These are phyloP conservation scores for Colletotrichum higginsianum DNA, from an alignment of 2,329 filamentous ascomycete species.

Conservation along the genomic window DNA sequence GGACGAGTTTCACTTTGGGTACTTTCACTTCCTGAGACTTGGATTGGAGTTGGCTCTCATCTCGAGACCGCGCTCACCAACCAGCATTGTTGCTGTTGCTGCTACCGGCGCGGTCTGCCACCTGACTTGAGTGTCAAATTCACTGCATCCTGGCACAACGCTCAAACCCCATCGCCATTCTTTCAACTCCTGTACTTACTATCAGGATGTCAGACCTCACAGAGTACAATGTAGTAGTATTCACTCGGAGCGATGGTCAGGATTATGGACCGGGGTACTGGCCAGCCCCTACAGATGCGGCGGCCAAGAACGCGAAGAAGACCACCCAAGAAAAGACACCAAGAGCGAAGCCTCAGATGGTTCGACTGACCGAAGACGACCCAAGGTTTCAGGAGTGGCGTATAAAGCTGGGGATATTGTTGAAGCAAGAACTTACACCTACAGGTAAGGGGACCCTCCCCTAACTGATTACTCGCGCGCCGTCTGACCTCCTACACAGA, in stretches of 20 bases:
- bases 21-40: background rate
- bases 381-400: slow-evolving; percentile 62
- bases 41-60: background rate
- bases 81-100: background rate
- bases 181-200: background rate
- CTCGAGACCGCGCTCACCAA: background rate
- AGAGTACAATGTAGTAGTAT: slow-evolving; percentile 48
- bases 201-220: slow-evolving; percentile 30
- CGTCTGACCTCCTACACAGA: slow-evolving; percentile 50
- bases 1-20: background rate
- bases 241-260: slow-evolving; percentile 62
- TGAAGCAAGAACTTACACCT: slow-evolving; percentile 62
- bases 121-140: background rate
- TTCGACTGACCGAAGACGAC: slow-evolving; percentile 59
- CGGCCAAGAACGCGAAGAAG: slow-evolving; percentile 56
- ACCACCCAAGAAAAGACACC: slow-evolving; percentile 55
- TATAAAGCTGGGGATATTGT: slow-evolving; percentile 61
- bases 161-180: background rate
- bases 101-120: slow-evolving; percentile 2
- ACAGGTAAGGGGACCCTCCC: slow-evolving; percentile 16
- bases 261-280: slow-evolving; percentile 63
- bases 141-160: background rate
- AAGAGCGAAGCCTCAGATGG: slow-evolving; percentile 60
- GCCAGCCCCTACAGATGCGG: slow-evolving; percentile 49
- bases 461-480: background rate